Conservation (phyloP, 2,329 filamentous ascomycete species). For the Cladorrhinum sp. region DNA sequence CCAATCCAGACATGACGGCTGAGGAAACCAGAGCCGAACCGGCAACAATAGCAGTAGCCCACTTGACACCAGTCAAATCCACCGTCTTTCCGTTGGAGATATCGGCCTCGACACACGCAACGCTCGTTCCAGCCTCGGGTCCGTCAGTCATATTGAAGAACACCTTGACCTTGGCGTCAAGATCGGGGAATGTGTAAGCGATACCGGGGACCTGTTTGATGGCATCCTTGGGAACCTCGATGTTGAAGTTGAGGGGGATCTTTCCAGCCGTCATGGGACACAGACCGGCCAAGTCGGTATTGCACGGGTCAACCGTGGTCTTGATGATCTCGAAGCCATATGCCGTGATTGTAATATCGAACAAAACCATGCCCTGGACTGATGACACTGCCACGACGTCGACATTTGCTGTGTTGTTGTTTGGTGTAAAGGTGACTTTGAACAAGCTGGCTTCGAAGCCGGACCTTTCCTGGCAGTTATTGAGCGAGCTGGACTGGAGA, state of each 20-base stretch:
- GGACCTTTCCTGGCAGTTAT: too few species aligned
- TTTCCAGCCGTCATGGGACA: slow-evolving; percentile 89
- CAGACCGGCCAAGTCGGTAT: slow-evolving; percentile 65
- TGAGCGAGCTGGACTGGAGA: too few species aligned
- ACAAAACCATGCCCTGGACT: slow-evolving; percentile 76
- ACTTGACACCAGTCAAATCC: slow-evolving; percentile 82
- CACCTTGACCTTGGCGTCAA: slow-evolving; percentile 81
- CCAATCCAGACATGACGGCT: slow-evolving; percentile 82
- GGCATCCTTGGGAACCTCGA: slow-evolving; percentile 56
- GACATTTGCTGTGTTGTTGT: slow-evolving; percentile 68
- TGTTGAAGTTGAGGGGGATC: slow-evolving; percentile 71
- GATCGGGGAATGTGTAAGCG: slow-evolving; percentile 84
- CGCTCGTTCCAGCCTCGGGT: slow-evolving; percentile 48
- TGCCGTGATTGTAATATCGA: slow-evolving; percentile 71
- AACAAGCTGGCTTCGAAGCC: too few species aligned
- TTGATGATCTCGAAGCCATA: slow-evolving; percentile 76
- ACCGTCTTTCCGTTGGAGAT: slow-evolving; percentile 92
- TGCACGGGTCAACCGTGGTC: slow-evolving; percentile 72
- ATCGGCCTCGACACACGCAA: slow-evolving; percentile 83
- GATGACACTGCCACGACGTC: slow-evolving; percentile 78
- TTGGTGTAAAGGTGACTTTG: too few species aligned
- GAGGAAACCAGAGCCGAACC: slow-evolving; percentile 80
- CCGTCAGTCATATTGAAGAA: slow-evolving; percentile 71
- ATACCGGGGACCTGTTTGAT: slow-evolving; percentile 71
- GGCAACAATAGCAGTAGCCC: slow-evolving; percentile 84